A percentile compares a stretch with the other conserved stretches of the same genome.
Conservation (phyloP, 1,284 basidiomycete species). For the Anthracocystis setariae region DNA sequence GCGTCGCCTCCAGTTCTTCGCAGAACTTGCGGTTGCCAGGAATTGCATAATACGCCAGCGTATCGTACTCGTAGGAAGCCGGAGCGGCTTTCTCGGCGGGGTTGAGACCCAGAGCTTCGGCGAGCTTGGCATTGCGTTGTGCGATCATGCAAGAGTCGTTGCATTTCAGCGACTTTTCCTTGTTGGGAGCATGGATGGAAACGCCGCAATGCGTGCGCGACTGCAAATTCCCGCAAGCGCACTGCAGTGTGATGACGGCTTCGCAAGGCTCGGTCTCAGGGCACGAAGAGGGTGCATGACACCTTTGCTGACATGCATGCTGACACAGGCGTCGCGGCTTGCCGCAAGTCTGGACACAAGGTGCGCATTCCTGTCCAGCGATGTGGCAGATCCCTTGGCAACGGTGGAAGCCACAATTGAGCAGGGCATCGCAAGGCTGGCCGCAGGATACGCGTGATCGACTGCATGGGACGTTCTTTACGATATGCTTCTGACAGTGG, state of each 20-base stretch:
- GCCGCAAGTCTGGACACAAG: slow-evolving; percentile 61
- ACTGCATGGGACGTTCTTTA: slow-evolving; percentile 64
- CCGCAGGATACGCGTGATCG: slow-evolving; percentile 60
- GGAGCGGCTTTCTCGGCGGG: slow-evolving; percentile 44
- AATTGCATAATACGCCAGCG: slow-evolving; percentile 53
- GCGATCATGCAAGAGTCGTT: slow-evolving; percentile 63
- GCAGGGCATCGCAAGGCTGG: slow-evolving; percentile 53
- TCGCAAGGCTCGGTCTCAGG: slow-evolving; percentile 59
- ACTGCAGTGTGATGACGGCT: slow-evolving; percentile 59
- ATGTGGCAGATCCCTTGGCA: slow-evolving; percentile 61
- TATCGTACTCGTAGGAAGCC: slow-evolving; percentile 43
- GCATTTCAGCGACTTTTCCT: slow-evolving; percentile 59
- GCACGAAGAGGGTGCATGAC: slow-evolving; percentile 64
- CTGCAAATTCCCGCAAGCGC: slow-evolving; percentile 63
- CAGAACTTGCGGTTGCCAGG: slow-evolving; percentile 52
- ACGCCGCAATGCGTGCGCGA: slow-evolving; percentile 54
- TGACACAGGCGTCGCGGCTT: slow-evolving; percentile 60
- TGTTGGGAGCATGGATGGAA: slow-evolving; percentile 45
- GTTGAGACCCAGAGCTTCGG: slow-evolving; percentile 64
- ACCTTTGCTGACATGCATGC: slow-evolving; percentile 59
- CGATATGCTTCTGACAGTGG: slow-evolving; percentile 60
- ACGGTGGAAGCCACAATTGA: slow-evolving; percentile 62
- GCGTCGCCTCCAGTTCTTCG: slow-evolving; percentile 55
- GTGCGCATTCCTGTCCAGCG: slow-evolving; percentile 53
- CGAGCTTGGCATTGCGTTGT: slow-evolving; percentile 64